Evolutionary conservation across 306 rosid species (phyloP), one percentile per base, ranked within the genome.

Genomic region (Corylus heterophylla): DNA sequence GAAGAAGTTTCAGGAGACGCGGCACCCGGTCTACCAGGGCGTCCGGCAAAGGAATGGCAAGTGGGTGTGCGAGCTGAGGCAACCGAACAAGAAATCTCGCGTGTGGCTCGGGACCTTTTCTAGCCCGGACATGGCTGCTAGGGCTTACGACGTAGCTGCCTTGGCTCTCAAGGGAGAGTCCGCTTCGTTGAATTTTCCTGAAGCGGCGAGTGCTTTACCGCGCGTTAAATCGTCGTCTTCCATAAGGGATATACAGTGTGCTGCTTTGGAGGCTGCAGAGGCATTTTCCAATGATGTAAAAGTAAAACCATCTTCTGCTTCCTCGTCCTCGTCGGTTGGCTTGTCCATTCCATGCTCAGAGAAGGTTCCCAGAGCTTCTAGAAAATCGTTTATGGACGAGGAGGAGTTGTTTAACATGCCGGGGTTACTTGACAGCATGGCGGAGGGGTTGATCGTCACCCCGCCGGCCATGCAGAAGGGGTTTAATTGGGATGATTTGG

Each of bases 21-120:
- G 97, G 0, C 97, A 93, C 76, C 98, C 97, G 0, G 76, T 83
- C 8, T 93, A 85, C 89, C 87, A 81, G 76, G 97, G 98, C 0
- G 97, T 91, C 1, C 79, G 97, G 71, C 75, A 90, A 20, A 87
- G 91, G 69, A 86, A 87, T 0, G 94, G 97, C 1, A 93, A 89
- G 62, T 93, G 98, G 98, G 94, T 93, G 2, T 86, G 94, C 52
- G 93, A 93, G 89, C 71, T 93, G 8, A 75, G 97, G 58, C 84
- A 86, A 39, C 93, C 94, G 0, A 77, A 77, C n/a, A 85, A 70
- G 62, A 89, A 86, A 69, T 77, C 89, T 0, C 86, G 93, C 0
- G 73, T 93, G 0, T 93, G 97, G 97, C 85, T 90, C 5, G 95
- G 95, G 52, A 92, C 97, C 7, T 92, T 87, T 29, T 20, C 88